Evolutionary conservation across 2,329 filamentous ascomycete species (phyloP).

Genomic region (Sordariomycetes sp.): DNA sequence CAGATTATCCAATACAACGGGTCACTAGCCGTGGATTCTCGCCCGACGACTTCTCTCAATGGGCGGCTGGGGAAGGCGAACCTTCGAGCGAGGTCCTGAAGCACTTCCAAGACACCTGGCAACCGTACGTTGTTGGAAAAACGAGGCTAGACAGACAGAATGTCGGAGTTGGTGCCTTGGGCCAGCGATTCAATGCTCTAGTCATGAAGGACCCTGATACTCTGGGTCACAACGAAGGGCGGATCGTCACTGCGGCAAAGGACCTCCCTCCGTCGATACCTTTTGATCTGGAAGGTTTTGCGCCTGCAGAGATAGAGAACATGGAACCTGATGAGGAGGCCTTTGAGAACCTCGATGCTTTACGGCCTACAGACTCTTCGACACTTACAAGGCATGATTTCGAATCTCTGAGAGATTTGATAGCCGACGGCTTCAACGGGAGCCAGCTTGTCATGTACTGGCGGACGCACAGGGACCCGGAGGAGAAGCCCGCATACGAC

Average conservation of each 20-base stretch:
- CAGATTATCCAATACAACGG: no score
- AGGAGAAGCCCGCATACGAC: slow-evolving; percentile 3
- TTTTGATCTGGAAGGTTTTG: background rate
- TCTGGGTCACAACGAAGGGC: slow-evolving; percentile 10
- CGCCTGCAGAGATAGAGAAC: slow-evolving; percentile 6
- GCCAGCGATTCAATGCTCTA: slow-evolving; percentile 31
- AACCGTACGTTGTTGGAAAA: no score
- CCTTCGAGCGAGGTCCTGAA: no score
- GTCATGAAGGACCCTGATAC: slow-evolving; percentile 31
- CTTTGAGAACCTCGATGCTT: slow-evolving; percentile 34
- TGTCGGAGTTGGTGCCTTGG: slow-evolving; percentile 22
- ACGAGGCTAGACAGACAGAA: no score
- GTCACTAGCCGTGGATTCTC: no score
- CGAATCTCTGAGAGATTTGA: slow-evolving; percentile 22
- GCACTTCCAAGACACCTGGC: no score
- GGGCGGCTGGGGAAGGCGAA: no score
- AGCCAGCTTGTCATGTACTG: slow-evolving; percentile 36
- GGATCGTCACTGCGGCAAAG: background rate
- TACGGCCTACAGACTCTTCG: slow-evolving; percentile 31
- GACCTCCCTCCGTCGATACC: background rate
- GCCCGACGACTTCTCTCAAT: no score
- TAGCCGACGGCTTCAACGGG: slow-evolving; percentile 36
- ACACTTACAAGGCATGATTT: slow-evolving; percentile 31
- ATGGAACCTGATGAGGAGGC: slow-evolving; percentile 21
- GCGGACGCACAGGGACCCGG: slow-evolving; percentile 3